phyloP scores from a whole-genome alignment of 345 rosid species.

The Ricinus communis region DNA sequence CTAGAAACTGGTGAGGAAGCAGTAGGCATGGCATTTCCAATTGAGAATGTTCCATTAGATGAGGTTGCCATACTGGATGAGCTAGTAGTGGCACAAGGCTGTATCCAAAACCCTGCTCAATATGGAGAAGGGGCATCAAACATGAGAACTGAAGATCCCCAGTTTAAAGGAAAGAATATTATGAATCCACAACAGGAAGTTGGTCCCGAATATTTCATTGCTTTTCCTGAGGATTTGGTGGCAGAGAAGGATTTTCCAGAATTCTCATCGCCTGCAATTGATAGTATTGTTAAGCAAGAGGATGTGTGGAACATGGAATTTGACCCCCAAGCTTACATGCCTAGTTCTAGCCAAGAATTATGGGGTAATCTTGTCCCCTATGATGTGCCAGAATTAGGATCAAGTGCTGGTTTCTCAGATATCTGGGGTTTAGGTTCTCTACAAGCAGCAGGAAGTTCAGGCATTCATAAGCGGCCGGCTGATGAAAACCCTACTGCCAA shows the following conservation, averaged over 20 bases:
- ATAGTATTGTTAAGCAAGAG: conserved; percentile 44
- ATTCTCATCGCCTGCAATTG: conserved; percentile 37
- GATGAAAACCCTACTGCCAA: conserved; percentile 33
- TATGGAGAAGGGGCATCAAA: conserved; percentile 37
- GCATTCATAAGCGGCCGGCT: conserved; percentile 37
- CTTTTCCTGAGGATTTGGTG: conserved; percentile 50
- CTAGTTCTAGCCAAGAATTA: conserved; percentile 47
- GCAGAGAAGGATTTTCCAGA: conserved; percentile 35
- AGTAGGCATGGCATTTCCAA: conserved; percentile 33
- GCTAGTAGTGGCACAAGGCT: conserved; percentile 14
- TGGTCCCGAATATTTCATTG: conserved; percentile 47
- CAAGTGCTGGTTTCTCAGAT: conserved; percentile 54
- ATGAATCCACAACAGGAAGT: conserved; percentile 38
- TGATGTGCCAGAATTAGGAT: conserved; percentile 52
- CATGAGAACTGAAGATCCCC: conserved; percentile 30
- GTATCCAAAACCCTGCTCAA: conserved; percentile 17
- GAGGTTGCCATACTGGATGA: conserved; percentile 23
- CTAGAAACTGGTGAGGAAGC: conserved; percentile 28
- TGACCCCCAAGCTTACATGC: conserved; percentile 42
- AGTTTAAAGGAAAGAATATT: conserved; percentile 44
- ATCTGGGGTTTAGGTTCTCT: conserved; percentile 57
- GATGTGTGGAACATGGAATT: conserved; percentile 70
- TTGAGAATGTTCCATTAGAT: conserved; percentile 22
- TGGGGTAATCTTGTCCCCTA: conserved; percentile 49
- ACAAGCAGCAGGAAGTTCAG: conserved; percentile 48